Conservation (phyloP, 2,329 filamentous ascomycete species). For the Ceratocystis cubensis region DNA sequence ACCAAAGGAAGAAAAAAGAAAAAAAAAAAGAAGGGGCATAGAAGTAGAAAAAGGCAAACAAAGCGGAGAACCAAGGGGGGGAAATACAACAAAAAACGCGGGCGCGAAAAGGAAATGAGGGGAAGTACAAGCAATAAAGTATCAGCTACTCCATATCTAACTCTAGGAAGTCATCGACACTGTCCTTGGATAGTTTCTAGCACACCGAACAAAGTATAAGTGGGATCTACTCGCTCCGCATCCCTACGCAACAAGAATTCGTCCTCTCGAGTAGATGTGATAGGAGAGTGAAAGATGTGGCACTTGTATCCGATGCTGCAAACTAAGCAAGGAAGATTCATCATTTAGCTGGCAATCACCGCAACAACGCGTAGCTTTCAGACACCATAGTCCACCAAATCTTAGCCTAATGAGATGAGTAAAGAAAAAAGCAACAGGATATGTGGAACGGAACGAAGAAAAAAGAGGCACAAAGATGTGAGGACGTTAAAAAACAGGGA, state of each 20-base stretch:
- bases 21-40: background rate
- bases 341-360: background rate
- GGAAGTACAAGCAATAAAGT: conserved; percentile 19
- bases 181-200: background rate
- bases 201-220: conserved; percentile 11
- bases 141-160: conserved; percentile 14
- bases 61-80: background rate
- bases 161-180: background rate
- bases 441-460: conserved; percentile 1
- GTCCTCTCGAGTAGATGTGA: background rate
- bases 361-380: background rate
- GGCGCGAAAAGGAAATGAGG: background rate
- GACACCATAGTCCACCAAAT: background rate
- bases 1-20: background rate
- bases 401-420: background rate
- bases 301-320: background rate
- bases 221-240: background rate
- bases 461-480: background rate
- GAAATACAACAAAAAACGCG: background rate
- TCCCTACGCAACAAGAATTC: background rate
- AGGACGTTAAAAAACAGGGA: conserved; percentile 3
- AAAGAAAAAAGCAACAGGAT: conserved; percentile 6
- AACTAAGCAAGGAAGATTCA: background rate
- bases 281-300: background rate
- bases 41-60: background rate